phyloP scores from a whole-genome alignment of 2,329 filamentous ascomycete genomes.

The Samsoniella hepiali region DNA sequence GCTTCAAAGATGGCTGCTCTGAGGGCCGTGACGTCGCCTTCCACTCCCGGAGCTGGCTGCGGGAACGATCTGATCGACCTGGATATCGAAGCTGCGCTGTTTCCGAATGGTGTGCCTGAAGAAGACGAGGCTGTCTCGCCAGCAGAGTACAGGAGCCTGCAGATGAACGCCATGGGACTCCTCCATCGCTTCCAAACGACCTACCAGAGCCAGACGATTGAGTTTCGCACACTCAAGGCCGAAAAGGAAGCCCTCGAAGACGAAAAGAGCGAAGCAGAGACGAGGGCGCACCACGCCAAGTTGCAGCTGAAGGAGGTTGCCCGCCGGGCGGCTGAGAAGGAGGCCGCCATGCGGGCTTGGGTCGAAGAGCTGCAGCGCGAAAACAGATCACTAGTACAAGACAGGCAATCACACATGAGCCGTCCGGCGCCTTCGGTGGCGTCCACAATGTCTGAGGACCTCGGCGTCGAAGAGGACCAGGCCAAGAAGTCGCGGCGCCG shows the following conservation, averaged over 20 bases:
- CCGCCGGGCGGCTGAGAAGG: slow-evolving; percentile 50
- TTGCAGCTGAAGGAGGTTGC: slow-evolving; percentile 60
- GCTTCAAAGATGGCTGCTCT: slow-evolving; percentile 45
- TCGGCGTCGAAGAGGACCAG: slow-evolving; percentile 52
- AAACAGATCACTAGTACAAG: slow-evolving; percentile 43
- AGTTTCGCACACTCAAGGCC: slow-evolving; percentile 48
- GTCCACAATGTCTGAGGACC: slow-evolving; percentile 49
- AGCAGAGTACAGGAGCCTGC: slow-evolving; percentile 59
- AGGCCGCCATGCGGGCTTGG: slow-evolving; percentile 48
- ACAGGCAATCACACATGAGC: slow-evolving; percentile 32
- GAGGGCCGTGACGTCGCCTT: slow-evolving; percentile 27
- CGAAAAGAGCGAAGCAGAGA: slow-evolving; percentile 54
- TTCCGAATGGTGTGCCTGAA: slow-evolving; percentile 41
- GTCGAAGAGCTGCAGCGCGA: slow-evolving; percentile 51
- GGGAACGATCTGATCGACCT: slow-evolving; percentile 55
- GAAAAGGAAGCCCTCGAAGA: slow-evolving; percentile 54
- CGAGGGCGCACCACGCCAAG: slow-evolving; percentile 51
- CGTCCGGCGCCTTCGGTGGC: slow-evolving; percentile 33
- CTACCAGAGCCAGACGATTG: slow-evolving; percentile 51
- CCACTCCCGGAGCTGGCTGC: slow-evolving; percentile 26
- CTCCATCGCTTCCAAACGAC: slow-evolving; percentile 56
- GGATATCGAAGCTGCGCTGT: slow-evolving; percentile 54
- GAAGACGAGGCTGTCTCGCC: slow-evolving; percentile 54
- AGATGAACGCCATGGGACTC: slow-evolving; percentile 53
- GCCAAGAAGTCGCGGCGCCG: slow-evolving; percentile 41